Percentiles rank a stretch among this genome's conserved stretches.
phyloP scores from a whole-genome alignment of 768 basidiomycete genomes.

The Phylloporus sp. region DNA sequence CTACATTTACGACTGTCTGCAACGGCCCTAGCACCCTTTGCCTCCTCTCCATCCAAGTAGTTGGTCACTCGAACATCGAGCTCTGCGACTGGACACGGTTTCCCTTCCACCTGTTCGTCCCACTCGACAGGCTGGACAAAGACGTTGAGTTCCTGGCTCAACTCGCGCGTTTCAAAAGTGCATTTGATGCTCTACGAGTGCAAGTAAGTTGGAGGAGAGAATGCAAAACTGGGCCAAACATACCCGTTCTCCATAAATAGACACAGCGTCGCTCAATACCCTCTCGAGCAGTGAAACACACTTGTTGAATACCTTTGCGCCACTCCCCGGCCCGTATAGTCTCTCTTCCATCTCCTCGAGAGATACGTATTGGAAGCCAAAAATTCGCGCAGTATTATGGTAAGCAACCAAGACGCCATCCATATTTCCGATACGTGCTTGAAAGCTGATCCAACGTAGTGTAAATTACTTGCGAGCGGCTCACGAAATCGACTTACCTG shows the following conservation, averaged over 20 bases:
- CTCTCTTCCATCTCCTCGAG: slow-evolving; percentile 83
- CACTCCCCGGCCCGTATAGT: slow-evolving; percentile 58
- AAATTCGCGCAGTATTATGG: slow-evolving; percentile 81
- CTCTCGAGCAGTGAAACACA: slow-evolving; percentile 69
- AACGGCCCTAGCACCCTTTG: slow-evolving; percentile 37
- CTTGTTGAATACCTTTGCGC: slow-evolving; percentile 71
- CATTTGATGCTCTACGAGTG: slow-evolving; percentile 48
- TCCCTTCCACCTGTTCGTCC: slow-evolving; percentile 33
- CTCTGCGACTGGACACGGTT: slow-evolving; percentile 48
- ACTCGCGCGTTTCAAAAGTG: slow-evolving; percentile 56
- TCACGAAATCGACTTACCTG: slow-evolving; percentile 43
- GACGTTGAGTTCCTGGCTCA: slow-evolving; percentile 45
- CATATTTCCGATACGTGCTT: slow-evolving; percentile 96
- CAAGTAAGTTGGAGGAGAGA: background rate
- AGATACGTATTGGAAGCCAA: slow-evolving; percentile 93
- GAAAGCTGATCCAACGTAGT: slow-evolving; percentile 54
- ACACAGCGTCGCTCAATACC: slow-evolving; percentile 53
- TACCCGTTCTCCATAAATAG: slow-evolving; percentile 65
- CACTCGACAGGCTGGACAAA: slow-evolving; percentile 64
- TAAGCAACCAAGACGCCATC: slow-evolving; percentile 89
- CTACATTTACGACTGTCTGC: slow-evolving; percentile 17
- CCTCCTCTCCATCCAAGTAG: slow-evolving; percentile 39
- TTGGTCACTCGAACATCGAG: slow-evolving; percentile 49
- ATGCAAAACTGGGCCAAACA: slow-evolving; percentile 13
- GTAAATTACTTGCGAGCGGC: background rate